These are phyloP conservation scores for Epipyxis sp. DNA, from an alignment of 108 stramenopile species.

Conservation along the genomic window DNA sequence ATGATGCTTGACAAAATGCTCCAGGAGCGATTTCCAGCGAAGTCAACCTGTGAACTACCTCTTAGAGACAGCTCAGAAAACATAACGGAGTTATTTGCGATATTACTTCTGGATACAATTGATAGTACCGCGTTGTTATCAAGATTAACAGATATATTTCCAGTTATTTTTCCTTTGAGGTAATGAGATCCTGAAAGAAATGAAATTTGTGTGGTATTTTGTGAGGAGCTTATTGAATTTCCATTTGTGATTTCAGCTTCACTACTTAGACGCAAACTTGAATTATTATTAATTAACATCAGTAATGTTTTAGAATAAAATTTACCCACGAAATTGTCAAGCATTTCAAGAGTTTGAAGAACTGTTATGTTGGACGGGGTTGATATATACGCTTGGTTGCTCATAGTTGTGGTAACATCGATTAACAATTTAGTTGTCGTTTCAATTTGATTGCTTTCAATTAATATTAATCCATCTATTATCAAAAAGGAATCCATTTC, in stretches of 20 bases:
- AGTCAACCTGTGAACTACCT: neutral
- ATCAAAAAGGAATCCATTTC: neutral
- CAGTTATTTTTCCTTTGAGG: neutral
- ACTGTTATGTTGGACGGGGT: neutral
- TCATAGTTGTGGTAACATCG: neutral
- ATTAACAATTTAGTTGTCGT: neutral
- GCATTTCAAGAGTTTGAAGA: neutral
- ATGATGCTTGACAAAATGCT: neutral
- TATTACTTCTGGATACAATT: neutral
- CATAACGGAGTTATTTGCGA: neutral
- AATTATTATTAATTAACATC: neutral
- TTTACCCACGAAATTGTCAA: neutral
- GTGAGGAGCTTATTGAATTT: neutral
- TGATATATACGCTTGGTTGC: neutral
- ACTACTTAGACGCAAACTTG: neutral
- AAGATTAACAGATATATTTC: neutral
- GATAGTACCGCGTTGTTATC: neutral
- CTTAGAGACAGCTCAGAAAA: neutral
- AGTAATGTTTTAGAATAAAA: neutral
- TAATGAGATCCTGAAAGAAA: neutral
- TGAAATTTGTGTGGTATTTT: neutral
- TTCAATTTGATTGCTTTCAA: neutral
- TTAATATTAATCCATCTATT: neutral
- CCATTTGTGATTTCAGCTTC: neutral
- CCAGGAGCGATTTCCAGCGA: neutral